Evolutionary conservation across 805 yeast genomes (phyloP).

Genomic region (Barnettozyma siamensis): DNA sequence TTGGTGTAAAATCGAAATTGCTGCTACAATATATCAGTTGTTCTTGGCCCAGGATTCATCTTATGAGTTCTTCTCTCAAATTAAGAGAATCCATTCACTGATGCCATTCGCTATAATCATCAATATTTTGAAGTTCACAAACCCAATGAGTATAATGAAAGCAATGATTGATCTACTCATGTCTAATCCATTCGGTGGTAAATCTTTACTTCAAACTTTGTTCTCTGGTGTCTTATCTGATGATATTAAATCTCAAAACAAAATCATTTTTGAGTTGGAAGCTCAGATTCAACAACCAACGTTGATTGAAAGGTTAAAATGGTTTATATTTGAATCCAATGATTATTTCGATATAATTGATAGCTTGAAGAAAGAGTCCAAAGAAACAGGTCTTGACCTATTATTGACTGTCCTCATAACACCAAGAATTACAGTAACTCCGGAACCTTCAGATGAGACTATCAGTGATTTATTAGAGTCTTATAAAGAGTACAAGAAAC

Average conservation of each 20-base stretch:
- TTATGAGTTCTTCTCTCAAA: conserved; percentile 65
- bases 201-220: conserved; percentile 65
- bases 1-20: conserved; percentile 77
- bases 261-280: conserved; percentile 43
- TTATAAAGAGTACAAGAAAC: conserved; percentile 21
- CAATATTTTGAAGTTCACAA: conserved; percentile 74
- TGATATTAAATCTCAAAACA: conserved; percentile 60
- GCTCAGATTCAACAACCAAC: conserved; percentile 27
- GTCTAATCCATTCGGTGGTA: conserved; percentile 68
- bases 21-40: conserved; percentile 76
- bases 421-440: conserved; percentile 13
- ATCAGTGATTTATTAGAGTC: conserved; percentile 21
- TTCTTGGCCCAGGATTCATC: conserved; percentile 80
- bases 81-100: conserved; percentile 63
- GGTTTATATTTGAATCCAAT: conserved; percentile 28
- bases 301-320: conserved; percentile 26
- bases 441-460: conserved; percentile 12
- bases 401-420: conserved; percentile 20
- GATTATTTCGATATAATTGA: conserved; percentile 28
- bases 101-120: conserved; percentile 79
- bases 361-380: conserved; percentile 20
- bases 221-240: conserved; percentile 71
- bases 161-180: conserved; percentile 75
- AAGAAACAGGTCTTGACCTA: conserved; percentile 16
- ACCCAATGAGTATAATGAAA: conserved; percentile 81